Conservation (phyloP, 1,284 basidiomycete species). For the Papiliotrema fonsecae region DNA sequence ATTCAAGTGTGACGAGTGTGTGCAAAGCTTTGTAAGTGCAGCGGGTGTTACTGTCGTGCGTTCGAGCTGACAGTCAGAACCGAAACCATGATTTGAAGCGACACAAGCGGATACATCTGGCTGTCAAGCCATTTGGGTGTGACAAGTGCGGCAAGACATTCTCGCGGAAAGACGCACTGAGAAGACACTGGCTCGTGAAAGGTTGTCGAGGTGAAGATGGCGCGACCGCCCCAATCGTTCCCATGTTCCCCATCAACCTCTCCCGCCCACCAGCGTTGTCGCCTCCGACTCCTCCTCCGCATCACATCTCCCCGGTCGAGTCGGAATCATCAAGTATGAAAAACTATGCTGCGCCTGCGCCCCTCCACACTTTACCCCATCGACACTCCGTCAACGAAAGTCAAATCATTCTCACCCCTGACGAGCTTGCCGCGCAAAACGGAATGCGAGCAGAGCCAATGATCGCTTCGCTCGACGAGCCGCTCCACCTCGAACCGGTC, state of each 20-base stretch:
- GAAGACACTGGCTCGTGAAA: conserved; percentile 50
- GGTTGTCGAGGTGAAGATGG: conserved; percentile 47
- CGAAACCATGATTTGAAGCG: conserved; percentile 51
- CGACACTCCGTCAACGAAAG: conserved; percentile 33
- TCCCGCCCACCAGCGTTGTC: conserved; percentile 31
- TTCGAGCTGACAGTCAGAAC: conserved; percentile 27
- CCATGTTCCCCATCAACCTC: conserved; percentile 33
- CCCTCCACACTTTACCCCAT: conserved; percentile 27
- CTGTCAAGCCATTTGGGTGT: conserved; percentile 49
- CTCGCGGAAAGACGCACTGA: conserved; percentile 50
- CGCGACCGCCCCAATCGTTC: conserved; percentile 39
- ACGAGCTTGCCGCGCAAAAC: conserved; percentile 24
- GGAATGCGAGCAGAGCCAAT: conserved; percentile 7
- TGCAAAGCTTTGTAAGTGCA: conserved; percentile 46
- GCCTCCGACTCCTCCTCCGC: conserved; percentile 33
- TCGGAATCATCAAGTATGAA: conserved; percentile 19
- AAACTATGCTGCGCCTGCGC: conserved; percentile 22
- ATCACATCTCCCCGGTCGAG: conserved; percentile 1
- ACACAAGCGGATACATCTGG: conserved; percentile 50
- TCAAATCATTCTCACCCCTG: conserved; percentile 40
- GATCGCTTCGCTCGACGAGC: conserved; percentile 19
- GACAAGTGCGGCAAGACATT: conserved; percentile 50
- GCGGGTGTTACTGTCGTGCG: background rate
- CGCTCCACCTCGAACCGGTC: conserved; percentile 19
- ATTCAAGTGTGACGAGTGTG: conserved; percentile 49